Conservation (phyloP, 305 asterid genomes). For the Rubia peregrina region DNA sequence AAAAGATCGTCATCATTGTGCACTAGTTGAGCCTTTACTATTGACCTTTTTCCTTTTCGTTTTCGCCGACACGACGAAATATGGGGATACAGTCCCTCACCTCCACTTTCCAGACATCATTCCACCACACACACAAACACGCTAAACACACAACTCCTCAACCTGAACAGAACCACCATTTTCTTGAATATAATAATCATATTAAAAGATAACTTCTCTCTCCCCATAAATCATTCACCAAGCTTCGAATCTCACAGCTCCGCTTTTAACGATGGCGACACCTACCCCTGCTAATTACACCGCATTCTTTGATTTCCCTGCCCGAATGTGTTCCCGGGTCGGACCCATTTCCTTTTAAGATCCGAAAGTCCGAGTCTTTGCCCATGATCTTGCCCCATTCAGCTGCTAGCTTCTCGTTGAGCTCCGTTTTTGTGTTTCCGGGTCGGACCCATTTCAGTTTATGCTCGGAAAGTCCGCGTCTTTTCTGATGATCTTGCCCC, state of each 20-base stretch:
- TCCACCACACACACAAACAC: constrained; percentile 1
- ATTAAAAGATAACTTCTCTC: constrained; percentile 18
- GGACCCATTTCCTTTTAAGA: not conserved
- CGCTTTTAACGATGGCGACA: constrained; percentile 45
- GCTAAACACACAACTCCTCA: not conserved
- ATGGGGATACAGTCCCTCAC: not conserved
- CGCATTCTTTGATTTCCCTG: not conserved
- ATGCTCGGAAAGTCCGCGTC: too few species aligned
- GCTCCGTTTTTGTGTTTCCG: not conserved
- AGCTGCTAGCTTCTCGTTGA: not conserved
- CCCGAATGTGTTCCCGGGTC: constrained; percentile 4
- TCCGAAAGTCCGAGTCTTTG: constrained; percentile 8
- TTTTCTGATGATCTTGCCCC: too few species aligned
- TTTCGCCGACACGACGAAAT: constrained; percentile 36
- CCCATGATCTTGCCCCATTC: not conserved
- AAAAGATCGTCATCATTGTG: not conserved
- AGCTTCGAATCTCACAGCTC: constrained; percentile 60
- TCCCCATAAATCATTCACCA: constrained; percentile 26
- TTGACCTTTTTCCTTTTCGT: constrained; percentile 12
- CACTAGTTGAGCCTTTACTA: not conserved
- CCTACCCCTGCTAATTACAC: constrained; percentile 16
- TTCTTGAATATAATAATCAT: not conserved
- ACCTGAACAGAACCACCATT: not conserved
- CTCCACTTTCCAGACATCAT: not conserved
- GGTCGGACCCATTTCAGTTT: too few species aligned